Base-by-base conservation (phyloP, 2,329 filamentous ascomycete genomes). In the Drechslerella dactyloides region DNA sequence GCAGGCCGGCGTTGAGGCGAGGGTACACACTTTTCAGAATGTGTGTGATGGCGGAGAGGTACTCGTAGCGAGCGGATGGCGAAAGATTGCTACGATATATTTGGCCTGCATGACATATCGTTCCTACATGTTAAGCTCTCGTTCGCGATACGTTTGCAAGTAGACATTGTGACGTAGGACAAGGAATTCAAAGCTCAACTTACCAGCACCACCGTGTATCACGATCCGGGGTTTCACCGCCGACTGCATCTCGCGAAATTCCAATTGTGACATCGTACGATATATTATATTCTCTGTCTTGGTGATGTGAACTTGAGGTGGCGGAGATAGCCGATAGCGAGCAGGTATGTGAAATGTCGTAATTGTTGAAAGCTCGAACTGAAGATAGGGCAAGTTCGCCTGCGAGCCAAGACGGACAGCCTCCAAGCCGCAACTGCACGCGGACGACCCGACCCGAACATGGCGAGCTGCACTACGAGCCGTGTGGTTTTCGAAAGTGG, bases 31-130 rank as follows among this genome's bases (percentile, higher is more conserved):
- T 79, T 24, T 82, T 78, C 75, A 90, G 85, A 75, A 90, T 89
- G 1, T 80, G 80, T 19, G 88, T 80, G 17, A 92, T 83, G 0
- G 88, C 84, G 24, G 80, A 75, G 58, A 86, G 85, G 79, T 89
- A 90, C 76, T 88, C 89, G 69, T 85, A 82, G 17, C 75, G 73
- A 10, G 74, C 70, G 11, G 84, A 81, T 0, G 84, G 84, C 2
- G 86, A 82, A 44, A 89, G 83, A 65, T 83, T 86, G 6, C 82
- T 78, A 2, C 85, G 87, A 24, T 82, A 83, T 46, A 68, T 53
- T 42, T 65, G 68, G 15, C 62, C 63, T 70, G 61, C n/a, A 5
- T 24, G 23, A 24, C 17, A 27, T 37, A 13, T 8, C 24, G 11
- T 52, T 13, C 5, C 21, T 30, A n/a, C 13, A 17, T 24, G 8